Evolutionary conservation across 1,284 basidiomycete genomes (phyloP).

Genomic region (Puccinia horiana): DNA sequence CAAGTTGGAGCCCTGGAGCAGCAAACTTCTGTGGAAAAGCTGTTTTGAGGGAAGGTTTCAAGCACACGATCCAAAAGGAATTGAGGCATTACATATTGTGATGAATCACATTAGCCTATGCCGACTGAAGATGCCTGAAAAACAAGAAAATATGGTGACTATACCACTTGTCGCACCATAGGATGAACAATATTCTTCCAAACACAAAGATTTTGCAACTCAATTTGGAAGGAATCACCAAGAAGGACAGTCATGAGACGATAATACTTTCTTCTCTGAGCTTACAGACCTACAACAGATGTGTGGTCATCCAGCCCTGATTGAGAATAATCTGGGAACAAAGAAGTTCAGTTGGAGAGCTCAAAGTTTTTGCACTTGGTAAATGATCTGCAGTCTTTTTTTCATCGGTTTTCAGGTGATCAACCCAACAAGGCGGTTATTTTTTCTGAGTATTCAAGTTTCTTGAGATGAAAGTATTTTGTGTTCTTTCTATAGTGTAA

Average conservation of each 20-base stretch:
- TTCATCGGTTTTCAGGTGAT: not conserved
- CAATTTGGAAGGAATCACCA: not conserved
- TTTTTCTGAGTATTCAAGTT: not conserved
- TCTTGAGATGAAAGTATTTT: not conserved
- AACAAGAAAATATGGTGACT: not conserved
- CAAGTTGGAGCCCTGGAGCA: slow-evolving; percentile 57
- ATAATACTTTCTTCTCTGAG: not conserved
- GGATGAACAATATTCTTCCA: not conserved
- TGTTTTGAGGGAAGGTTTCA: no score
- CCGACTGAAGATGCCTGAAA: not conserved
- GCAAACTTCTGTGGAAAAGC: slow-evolving; percentile 57
- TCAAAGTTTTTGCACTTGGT: no score
- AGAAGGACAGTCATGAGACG: not conserved
- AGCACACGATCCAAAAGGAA: slow-evolving; percentile 2
- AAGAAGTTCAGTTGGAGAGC: not conserved
- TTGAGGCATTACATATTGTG: not conserved
- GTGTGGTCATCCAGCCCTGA: not conserved
- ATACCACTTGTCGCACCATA: not conserved
- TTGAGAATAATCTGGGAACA: not conserved
- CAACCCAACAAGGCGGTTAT: not conserved
- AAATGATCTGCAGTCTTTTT: not conserved
- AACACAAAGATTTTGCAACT: not conserved
- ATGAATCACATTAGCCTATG: not conserved
- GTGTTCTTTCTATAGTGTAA: not conserved
- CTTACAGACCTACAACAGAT: not conserved